Conservation (phyloP, 805 yeast species). For the Starmerella lactis-condensi region DNA sequence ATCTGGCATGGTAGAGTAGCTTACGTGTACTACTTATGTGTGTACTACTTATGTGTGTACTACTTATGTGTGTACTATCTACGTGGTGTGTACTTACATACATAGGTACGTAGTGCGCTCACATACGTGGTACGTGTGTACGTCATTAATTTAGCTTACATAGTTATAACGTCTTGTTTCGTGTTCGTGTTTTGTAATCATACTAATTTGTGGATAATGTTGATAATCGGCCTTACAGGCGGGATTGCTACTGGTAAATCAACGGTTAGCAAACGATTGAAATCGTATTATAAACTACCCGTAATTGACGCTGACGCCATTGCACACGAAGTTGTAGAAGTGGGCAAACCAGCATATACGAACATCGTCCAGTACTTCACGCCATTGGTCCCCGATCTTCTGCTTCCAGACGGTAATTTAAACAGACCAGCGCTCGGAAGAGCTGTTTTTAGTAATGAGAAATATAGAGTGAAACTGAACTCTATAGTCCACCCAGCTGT, state of each 20-base stretch:
- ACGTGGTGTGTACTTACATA: no score
- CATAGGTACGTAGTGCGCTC: not conserved
- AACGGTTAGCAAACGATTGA: constrained; percentile 52
- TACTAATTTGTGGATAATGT: no score
- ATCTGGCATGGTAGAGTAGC: no score
- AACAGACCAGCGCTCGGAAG: constrained; percentile 63
- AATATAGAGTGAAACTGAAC: constrained; percentile 43
- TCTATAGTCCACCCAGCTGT: constrained; percentile 79
- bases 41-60: no score
- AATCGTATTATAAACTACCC: constrained; percentile 33
- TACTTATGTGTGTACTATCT: no score
- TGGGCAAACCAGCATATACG: constrained; percentile 54
- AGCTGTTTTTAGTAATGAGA: constrained; percentile 53
- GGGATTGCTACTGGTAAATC: constrained; percentile 96
- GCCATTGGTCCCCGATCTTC: constrained; percentile 32
- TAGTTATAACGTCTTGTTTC: no score
- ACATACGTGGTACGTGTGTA: no score
- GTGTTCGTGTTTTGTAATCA: no score
- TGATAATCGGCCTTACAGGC: constrained; percentile 88
- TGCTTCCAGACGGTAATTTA: constrained; percentile 29
- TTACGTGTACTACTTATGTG: no score
- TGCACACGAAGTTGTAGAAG: constrained; percentile 70
- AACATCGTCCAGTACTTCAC: constrained; percentile 45
- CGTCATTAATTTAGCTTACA: no score
- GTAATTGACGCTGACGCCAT: constrained; percentile 81